Conservation (phyloP, 1,284 basidiomycete species). For the Mrakiaceae sp. region DNA sequence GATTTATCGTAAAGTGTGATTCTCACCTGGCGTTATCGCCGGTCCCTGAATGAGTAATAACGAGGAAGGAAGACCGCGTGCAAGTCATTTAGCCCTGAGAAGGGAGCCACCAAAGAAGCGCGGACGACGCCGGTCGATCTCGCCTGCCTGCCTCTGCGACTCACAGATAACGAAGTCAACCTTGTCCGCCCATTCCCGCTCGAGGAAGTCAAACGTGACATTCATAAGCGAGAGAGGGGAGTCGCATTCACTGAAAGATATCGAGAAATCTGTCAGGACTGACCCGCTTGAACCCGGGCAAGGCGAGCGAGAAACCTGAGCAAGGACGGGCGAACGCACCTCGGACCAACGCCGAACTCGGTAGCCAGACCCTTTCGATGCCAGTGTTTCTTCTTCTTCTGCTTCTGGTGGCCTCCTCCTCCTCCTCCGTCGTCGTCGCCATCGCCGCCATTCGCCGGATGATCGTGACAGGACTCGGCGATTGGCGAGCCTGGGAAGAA, state of each 20-base stretch:
- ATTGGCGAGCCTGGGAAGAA: slow-evolving; percentile 30
- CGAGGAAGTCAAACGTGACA: slow-evolving; percentile 67
- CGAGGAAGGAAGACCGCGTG: slow-evolving; percentile 2
- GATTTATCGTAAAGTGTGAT: not conserved
- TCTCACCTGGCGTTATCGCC: slow-evolving; percentile 76
- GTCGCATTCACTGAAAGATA: slow-evolving; percentile 60
- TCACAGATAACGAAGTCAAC: slow-evolving; percentile 81
- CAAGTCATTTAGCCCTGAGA: too few species aligned
- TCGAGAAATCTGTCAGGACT: not conserved
- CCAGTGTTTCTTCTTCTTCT: slow-evolving; percentile 3
- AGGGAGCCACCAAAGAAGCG: too few species aligned
- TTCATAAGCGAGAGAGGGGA: slow-evolving; percentile 67
- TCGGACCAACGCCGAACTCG: slow-evolving; percentile 30
- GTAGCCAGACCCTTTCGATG: slow-evolving; percentile 23
- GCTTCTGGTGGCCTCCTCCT: slow-evolving; percentile 10
- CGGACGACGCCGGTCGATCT: too few species aligned
- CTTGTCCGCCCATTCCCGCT: slow-evolving; percentile 64
- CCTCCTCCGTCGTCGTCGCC: slow-evolving; percentile 17
- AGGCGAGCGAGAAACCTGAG: not conserved
- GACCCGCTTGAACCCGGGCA: too few species aligned
- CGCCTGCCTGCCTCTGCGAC: slow-evolving; percentile 24
- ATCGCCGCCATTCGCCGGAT: not conserved
- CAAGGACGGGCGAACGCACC: slow-evolving; percentile 25
- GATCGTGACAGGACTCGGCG: slow-evolving; percentile 27
- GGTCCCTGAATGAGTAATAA: slow-evolving; percentile 49